Base-by-base conservation (phyloP, 1,284 basidiomycete species). In the Leccinum ambiguum region DNA sequence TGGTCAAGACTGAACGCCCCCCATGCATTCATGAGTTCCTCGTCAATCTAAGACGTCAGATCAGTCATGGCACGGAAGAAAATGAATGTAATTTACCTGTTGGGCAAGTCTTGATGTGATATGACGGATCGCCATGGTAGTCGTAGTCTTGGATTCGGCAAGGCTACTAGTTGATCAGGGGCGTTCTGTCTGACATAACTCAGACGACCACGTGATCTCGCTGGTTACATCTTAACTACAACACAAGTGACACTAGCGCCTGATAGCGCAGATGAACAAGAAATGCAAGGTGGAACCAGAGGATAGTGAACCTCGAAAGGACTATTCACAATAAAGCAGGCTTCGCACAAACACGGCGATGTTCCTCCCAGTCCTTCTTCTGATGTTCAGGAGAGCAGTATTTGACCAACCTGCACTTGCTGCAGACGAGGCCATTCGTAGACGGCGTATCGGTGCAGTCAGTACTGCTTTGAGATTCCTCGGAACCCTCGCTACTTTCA, bases 1-100 rank as follows among this genome's bases (percentile, higher is more conserved):
- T 97, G 95, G 73, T 97, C 94, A 50, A 98, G 80, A 71, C 92
- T 94, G 82, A 96, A 98, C 4, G 93, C 93, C 1, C 94, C 94
- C 10, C 83, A 79, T 4, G 86, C 71, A 66, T 84, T 88, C 95
- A 97, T 97, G 64, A 97, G 86, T 75, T 97, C 93, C 71, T 93
- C 91, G 73, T 97, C 95, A 67, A 97, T 96, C 92, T 96, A 67
- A 43, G 16, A 43, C 23, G 14, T 48, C 39, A 16, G 9, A 65
- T 63, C 56, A 63, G 43, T 23, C 59, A 66, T 36, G 21, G 33
- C 33, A 39, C 23, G n/a, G 58, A 36, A 23, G 16, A 57, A n/a
- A 54, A n/a, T 39, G 13, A 54, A 57, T 26, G 43, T 14, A 7
- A 63, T 70, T 66, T 68, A 90, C 93, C 80, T 93, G 91, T 77